phyloP scores from a whole-genome alignment of 202 grass and related monocot genomes.

The Carex arenaria region DNA sequence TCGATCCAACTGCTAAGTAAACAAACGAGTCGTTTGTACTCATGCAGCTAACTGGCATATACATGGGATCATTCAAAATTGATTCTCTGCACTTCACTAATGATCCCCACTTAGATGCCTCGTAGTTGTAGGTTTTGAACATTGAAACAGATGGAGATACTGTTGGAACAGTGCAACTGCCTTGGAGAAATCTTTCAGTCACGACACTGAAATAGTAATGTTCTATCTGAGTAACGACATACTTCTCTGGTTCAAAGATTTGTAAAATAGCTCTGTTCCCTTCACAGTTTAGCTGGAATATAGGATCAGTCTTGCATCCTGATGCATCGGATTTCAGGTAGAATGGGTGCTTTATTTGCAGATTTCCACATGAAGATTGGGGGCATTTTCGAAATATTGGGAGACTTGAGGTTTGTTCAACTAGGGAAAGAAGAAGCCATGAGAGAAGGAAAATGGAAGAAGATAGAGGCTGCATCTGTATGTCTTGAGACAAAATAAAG shows the following conservation, averaged over 20 bases:
- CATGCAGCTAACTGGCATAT: background rate
- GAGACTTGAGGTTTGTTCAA: background rate
- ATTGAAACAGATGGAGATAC: background rate
- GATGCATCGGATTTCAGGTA: background rate
- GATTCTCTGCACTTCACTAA: background rate
- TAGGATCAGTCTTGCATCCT: background rate
- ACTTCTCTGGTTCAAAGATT: background rate
- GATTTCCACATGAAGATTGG: background rate
- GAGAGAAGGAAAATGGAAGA: background rate
- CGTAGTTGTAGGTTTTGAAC: background rate
- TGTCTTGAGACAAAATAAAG: background rate
- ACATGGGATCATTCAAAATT: background rate
- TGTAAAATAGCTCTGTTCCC: background rate
- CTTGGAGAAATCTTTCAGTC: background rate
- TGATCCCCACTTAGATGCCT: background rate
- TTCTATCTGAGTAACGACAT: background rate
- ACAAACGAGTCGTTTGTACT: background rate
- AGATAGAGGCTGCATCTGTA: background rate
- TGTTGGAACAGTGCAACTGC: slow-evolving; percentile 2
- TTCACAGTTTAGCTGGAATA: background rate
- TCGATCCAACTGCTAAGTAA: background rate
- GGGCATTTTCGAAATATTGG: background rate
- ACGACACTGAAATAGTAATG: background rate
- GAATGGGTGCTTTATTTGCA: background rate
- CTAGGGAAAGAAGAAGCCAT: background rate